Evolutionary conservation across 1,284 basidiomycete species (phyloP), one percentile per base, ranked within the genome.

Genomic region (Malassezia dermatis): DNA sequence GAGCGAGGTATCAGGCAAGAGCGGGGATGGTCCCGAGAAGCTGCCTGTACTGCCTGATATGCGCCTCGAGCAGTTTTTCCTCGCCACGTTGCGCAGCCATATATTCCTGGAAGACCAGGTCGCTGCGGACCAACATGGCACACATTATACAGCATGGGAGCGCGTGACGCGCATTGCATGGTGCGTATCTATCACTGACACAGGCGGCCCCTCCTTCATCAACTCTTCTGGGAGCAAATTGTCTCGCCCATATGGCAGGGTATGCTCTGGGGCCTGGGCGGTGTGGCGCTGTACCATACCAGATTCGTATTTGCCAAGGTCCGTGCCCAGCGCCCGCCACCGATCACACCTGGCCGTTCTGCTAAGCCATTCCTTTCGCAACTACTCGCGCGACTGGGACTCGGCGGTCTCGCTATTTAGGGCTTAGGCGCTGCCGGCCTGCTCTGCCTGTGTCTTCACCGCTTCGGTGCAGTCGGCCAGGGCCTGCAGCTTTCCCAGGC

Each of bases 381-480:
- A 24, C 40, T 49, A 37, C 27, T 56, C 11, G 53, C 53, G 19
- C 48, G 53, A 2, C 31, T 56, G 6, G 53, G 53, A 2, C 34
- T 48, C 1, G 46, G 46, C 2, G 32, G 46, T 17, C n/a, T 48
- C 7, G 46, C 46, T 37, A 48, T 48, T 37, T 48, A 48, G 32
- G 27, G 13, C 41, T 2, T 11, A 34, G 41, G 39, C 39, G 19
- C 24, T 13, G 23, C 27, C 41, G 12, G 13, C 11, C 41, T 43
- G 23, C 26, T 65, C 57, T 17, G 64, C 34, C 37, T 69, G 62
- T 2, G 59, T 46, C 57, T 68, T 69, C 13, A 72, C 67, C 13
- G 55, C 60, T 35, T 71, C 64, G 3, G 70, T 69, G 51, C 70
- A 72, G 37, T 63, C 53, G 56, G 64, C 64, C 5, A 72, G 62